phyloP scores from a whole-genome alignment of 106 monocot genomes.

The Dendrobium catenatum region DNA sequence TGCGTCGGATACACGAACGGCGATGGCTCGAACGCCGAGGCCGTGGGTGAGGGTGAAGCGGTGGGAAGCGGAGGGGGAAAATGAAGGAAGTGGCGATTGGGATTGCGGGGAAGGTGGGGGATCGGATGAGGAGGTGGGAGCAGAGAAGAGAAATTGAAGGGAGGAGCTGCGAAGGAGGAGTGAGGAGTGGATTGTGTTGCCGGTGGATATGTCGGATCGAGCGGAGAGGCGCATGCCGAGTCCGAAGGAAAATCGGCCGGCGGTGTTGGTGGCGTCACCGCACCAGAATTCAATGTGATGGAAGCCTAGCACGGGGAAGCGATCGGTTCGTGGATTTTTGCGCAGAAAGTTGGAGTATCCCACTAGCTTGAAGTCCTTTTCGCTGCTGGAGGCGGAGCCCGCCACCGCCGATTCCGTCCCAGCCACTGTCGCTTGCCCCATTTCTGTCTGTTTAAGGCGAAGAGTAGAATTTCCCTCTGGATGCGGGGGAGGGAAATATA shows the following conservation, averaged over 20 bases:
- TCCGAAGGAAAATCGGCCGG: slow-evolving; percentile 78
- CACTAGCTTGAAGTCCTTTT: slow-evolving; percentile 45
- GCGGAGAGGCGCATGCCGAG: slow-evolving; percentile 67
- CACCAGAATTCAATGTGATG: slow-evolving; percentile 97
- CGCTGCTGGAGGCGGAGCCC: background rate
- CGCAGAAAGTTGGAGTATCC: slow-evolving; percentile 68
- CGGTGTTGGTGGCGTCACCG: slow-evolving; percentile 58
- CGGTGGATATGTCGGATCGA: slow-evolving; percentile 76
- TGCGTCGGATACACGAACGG: slow-evolving; percentile 59
- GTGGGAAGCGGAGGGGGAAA: slow-evolving; percentile 26
- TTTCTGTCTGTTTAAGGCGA: background rate
- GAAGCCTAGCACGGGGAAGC: slow-evolving; percentile 61
- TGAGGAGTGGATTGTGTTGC: slow-evolving; percentile 66
- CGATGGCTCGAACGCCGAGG: slow-evolving; percentile 81
- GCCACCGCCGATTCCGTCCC: background rate
- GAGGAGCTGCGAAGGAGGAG: slow-evolving; percentile 50
- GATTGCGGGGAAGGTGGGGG: background rate
- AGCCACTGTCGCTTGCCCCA: background rate
- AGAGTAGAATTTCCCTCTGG: no score
- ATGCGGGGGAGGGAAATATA: no score
- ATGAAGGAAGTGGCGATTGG: slow-evolving; percentile 57
- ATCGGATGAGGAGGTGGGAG: slow-evolving; percentile 31
- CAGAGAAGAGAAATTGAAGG: slow-evolving; percentile 72
- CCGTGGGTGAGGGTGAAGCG: slow-evolving; percentile 57
- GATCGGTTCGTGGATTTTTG: slow-evolving; percentile 55